Percentiles rank a stretch among this genome's conserved stretches.
These are phyloP conservation scores for Sarocladium kiliense DNA, from an alignment of 2,329 filamentous ascomycete genomes.

Conservation along the genomic window DNA sequence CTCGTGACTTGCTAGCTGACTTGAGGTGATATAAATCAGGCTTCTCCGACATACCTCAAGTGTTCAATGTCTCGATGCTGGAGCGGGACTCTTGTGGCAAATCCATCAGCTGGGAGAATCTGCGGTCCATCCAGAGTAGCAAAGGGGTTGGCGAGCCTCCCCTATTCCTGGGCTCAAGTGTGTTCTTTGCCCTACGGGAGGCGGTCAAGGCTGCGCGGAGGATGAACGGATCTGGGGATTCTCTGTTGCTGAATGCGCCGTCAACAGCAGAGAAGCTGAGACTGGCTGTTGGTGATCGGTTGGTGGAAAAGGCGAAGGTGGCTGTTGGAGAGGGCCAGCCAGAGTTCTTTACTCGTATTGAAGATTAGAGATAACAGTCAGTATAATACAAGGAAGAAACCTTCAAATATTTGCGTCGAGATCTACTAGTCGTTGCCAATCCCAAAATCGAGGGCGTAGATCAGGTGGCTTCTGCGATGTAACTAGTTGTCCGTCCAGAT, in stretches of 20 bases:
- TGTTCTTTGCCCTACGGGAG: conserved; percentile 87
- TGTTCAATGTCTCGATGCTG: conserved; percentile 61
- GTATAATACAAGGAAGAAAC: no score
- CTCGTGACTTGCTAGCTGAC: no score
- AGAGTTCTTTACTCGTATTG: neutral
- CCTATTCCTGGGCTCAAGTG: conserved; percentile 74
- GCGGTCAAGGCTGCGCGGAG: conserved; percentile 70
- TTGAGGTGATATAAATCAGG: conserved; percentile 22
- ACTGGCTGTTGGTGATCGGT: conserved; percentile 73
- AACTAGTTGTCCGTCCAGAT: no score
- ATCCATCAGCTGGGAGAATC: conserved; percentile 80
- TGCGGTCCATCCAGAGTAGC: conserved; percentile 78
- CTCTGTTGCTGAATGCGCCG: conserved; percentile 66
- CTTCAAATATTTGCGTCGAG: no score
- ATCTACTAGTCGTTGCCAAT: no score
- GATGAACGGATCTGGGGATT: conserved; percentile 60
- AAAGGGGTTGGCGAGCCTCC: conserved; percentile 73
- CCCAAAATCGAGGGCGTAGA: no score
- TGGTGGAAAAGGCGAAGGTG: conserved; percentile 69
- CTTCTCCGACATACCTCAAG: conserved; percentile 83
- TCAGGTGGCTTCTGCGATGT: no score
- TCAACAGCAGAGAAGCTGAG: conserved; percentile 82
- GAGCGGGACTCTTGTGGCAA: conserved; percentile 57
- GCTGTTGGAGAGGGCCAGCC: neutral
- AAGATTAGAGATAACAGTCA: neutral